Percentiles rank a stretch among this genome's conserved stretches.
phyloP scores from a whole-genome alignment of 371 early-diverging fungal genomes.

The Haplosporangium sp. region DNA sequence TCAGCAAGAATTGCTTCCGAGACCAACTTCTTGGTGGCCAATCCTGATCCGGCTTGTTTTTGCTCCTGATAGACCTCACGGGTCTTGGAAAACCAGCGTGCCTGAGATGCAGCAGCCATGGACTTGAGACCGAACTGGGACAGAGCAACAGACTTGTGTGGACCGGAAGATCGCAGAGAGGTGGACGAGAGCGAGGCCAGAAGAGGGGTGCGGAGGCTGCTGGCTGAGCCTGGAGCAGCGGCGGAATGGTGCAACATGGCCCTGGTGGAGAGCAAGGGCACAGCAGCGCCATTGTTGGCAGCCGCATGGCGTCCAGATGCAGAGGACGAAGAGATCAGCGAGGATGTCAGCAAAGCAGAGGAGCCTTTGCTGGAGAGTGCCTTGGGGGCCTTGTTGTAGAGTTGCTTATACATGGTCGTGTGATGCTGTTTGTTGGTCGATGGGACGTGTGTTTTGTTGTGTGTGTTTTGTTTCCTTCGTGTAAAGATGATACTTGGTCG shows the following conservation, averaged over 20 bases:
- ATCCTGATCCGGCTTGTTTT: neutral
- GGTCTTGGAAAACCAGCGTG: conserved; percentile 41
- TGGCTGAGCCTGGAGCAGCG: neutral
- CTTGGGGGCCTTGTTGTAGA: conserved; percentile 51
- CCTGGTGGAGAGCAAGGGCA: conserved; percentile 38
- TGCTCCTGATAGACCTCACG: conserved; percentile 24
- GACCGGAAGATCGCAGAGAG: conserved; percentile 15
- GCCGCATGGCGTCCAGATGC: conserved; percentile 12
- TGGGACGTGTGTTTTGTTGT: neutral
- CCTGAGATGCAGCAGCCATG: conserved; percentile 26
- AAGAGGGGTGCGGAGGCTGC: conserved; percentile 19
- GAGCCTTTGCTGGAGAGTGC: conserved; percentile 31
- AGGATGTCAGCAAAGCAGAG: conserved; percentile 35
- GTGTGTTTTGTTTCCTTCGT: conserved; percentile 16
- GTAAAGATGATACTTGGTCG: conserved; percentile 58
- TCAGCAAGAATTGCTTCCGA: conserved; percentile 67
- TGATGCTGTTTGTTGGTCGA: conserved; percentile 19
- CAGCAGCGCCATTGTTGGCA: neutral
- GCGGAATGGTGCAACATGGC: conserved; percentile 49
- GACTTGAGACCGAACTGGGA: conserved; percentile 36
- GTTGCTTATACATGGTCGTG: conserved; percentile 45
- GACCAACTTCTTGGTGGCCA: conserved; percentile 47
- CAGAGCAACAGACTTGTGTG: conserved; percentile 16
- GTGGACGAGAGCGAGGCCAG: conserved; percentile 20
- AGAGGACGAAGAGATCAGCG: conserved; percentile 29